phyloP scores from a whole-genome alignment of 164 flowering plant species.

The Litsea cubeba region DNA sequence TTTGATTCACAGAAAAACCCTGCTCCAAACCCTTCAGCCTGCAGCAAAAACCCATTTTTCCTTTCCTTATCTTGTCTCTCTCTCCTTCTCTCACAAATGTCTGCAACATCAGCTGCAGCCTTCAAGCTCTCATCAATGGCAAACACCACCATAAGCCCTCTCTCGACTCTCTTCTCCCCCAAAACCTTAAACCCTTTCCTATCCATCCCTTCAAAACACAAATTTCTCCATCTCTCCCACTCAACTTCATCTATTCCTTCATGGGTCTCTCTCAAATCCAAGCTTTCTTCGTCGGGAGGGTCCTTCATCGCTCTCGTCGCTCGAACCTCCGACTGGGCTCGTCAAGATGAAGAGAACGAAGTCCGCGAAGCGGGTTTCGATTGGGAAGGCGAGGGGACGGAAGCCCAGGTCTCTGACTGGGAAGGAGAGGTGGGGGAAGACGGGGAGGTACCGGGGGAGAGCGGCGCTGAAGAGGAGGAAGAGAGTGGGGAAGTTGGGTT shows the following conservation, averaged over 20 bases:
- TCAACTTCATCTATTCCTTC: neutral
- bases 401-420: too few relatives aligned
- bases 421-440: too few relatives aligned
- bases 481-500: slow-evolving; percentile 19
- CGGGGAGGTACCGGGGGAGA: neutral
- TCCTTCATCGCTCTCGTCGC: slow-evolving; percentile 29
- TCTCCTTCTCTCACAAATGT: neutral
- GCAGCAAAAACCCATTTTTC: neutral
- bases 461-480: slow-evolving; percentile 16
- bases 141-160: slow-evolving; percentile 27
- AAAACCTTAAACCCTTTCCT: slow-evolving; percentile 22
- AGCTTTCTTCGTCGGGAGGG: slow-evolving; percentile 17
- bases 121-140: slow-evolving; percentile 37
- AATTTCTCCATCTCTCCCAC: slow-evolving; percentile 24
- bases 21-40: too few relatives aligned
- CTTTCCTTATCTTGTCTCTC: neutral
- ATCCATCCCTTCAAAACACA: slow-evolving; percentile 32
- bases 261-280: slow-evolving; percentile 8
- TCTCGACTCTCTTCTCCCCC: slow-evolving; percentile 32
- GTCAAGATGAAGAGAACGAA: slow-evolving; percentile 17
- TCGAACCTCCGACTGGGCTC: slow-evolving; percentile 54
- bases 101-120: slow-evolving; percentile 31
- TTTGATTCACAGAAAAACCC: too few relatives aligned
- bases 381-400: slow-evolving; percentile 11
- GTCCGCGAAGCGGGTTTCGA: slow-evolving; percentile 13